Base-by-base conservation (phyloP, 1,284 basidiomycete species). In the Trametes polyzona region DNA sequence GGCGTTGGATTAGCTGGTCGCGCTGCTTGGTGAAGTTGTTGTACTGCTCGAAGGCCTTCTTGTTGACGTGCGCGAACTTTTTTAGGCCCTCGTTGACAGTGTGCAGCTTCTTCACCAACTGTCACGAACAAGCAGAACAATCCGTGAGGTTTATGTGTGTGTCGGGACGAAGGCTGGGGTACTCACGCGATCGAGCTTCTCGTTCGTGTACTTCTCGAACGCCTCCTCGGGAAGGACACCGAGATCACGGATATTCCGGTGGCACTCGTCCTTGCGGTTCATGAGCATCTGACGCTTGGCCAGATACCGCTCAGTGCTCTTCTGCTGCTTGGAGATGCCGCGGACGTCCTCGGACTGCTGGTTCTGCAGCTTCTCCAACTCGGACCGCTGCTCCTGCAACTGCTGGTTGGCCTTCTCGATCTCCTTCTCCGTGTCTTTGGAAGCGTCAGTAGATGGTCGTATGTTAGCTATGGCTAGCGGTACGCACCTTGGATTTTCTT, bases 11-110 rank as follows among this genome's bases (percentile, higher is more conserved):
- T 7, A 98, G 83, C 65, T 96, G 91, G 70, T 98, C 96, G 2
- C 96, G 88, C 74, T 99, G 96, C 71, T 96, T 97, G 10, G 96
- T 98, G 73, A 99, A 99, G 71, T 93, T 96, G 73, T 86, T 93
- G 79, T 97, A 98, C 73, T 98, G 95, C 73, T 99, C 97, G 69
- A 98, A 96, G 1, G 96, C 97, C 74, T 98, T 98, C 80, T 99
- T 99, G 82, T 99, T 99, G 64, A 99, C 96, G 70, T 98, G 96
- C 0, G 94, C 90, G 68, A 95, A 99, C 73, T 96, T 96, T 73
- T 96, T 98, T 62, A 99, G 79, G 27, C 86, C 85, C 67, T 98
- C 95, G 68, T 98, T 96, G 62, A 95, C 88, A 23, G 83, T 83
- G 68, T 97, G 95, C 33, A 99, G 81, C 63, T 90, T 91, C 76